Percentiles rank a stretch among this genome's conserved stretches.
Evolutionary conservation across 176 grass and related monocot species (phyloP).

Genomic region (Oryza punctata): DNA sequence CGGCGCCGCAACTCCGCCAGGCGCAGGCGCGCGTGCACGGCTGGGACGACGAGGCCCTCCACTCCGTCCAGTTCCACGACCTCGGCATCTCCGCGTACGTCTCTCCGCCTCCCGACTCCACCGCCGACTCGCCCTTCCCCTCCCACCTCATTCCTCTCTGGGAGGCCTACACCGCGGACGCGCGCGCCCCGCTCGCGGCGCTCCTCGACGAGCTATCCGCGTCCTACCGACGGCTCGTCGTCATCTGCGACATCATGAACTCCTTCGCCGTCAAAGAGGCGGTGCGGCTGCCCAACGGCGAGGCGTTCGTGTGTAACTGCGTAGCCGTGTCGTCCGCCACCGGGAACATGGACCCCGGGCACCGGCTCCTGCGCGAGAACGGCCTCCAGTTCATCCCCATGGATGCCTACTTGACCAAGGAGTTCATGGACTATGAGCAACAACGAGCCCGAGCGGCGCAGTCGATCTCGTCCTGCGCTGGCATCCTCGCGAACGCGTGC

Average conservation of each 20-base stretch:
- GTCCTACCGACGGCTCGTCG: slow-evolving; percentile 34
- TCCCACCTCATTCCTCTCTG: slow-evolving; percentile 50
- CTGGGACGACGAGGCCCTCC: slow-evolving; percentile 3
- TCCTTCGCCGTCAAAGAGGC: slow-evolving; percentile 32
- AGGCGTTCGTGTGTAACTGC: slow-evolving; percentile 44
- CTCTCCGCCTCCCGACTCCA: slow-evolving; percentile 34
- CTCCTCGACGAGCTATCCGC: slow-evolving; percentile 34
- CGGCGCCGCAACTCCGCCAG: slow-evolving; percentile 53
- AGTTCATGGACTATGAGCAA: background rate
- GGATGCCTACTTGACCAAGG: background rate
- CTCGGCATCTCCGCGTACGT: slow-evolving; percentile 40
- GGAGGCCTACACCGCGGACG: background rate
- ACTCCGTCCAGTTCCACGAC: slow-evolving; percentile 52
- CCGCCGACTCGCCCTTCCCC: slow-evolving; percentile 40
- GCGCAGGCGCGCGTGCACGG: slow-evolving; percentile 39
- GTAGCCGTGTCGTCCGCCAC: slow-evolving; percentile 25
- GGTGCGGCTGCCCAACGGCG: slow-evolving; percentile 41
- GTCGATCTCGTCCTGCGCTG: background rate
- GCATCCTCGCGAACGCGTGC: slow-evolving; percentile 25
- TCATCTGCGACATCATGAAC: slow-evolving; percentile 44
- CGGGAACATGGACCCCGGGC: background rate
- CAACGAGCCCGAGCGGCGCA: background rate
- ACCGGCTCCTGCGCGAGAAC: slow-evolving; percentile 15
- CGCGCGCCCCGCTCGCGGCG: slow-evolving; percentile 19
- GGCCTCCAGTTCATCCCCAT: background rate